phyloP scores from a whole-genome alignment of 2,329 filamentous ascomycete species.

The Neofusicoccum parvum region DNA sequence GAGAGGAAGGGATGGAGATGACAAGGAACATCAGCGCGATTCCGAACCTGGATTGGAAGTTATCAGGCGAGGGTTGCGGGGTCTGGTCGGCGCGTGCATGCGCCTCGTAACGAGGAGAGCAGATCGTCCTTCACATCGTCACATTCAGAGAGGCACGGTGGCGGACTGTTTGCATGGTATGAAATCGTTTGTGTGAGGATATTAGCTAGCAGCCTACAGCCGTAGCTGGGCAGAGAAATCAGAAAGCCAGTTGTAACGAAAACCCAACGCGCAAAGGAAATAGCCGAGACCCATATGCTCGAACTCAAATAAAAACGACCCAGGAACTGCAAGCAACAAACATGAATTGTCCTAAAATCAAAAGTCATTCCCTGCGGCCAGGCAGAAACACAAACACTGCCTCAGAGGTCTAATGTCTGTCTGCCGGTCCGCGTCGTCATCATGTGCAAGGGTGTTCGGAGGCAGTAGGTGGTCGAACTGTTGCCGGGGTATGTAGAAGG shows the following conservation, averaged over 20 bases:
- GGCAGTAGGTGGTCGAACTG: constrained; percentile 2
- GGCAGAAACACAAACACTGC: background rate
- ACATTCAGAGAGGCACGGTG: background rate
- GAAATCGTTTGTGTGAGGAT: constrained; percentile 10
- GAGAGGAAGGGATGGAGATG: background rate
- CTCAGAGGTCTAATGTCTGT: background rate
- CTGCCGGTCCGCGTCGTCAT: constrained; percentile 16
- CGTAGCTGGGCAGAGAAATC: constrained; percentile 2
- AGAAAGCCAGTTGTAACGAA: background rate
- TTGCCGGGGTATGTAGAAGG: constrained; percentile 16
- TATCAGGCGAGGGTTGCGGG: background rate
- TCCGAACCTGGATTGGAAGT: background rate
- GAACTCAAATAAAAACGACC: constrained; percentile 11
- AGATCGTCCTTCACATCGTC: background rate
- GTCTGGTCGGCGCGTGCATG: background rate
- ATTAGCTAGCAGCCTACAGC: constrained; percentile 15
- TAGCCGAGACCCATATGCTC: constrained; percentile 15
- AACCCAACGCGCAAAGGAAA: background rate
- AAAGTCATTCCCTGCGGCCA: constrained; percentile 16
- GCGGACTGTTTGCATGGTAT: background rate
- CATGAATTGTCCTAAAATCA: constrained; percentile 6
- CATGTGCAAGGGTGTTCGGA: constrained; percentile 12
- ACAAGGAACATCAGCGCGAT: background rate
- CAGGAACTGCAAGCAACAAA: background rate
- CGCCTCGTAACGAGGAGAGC: background rate